A percentile compares a stretch with the other conserved stretches of the same genome.
Conservation (phyloP, 2,329 filamentous ascomycete species). For the Aspergillus udagawae region DNA sequence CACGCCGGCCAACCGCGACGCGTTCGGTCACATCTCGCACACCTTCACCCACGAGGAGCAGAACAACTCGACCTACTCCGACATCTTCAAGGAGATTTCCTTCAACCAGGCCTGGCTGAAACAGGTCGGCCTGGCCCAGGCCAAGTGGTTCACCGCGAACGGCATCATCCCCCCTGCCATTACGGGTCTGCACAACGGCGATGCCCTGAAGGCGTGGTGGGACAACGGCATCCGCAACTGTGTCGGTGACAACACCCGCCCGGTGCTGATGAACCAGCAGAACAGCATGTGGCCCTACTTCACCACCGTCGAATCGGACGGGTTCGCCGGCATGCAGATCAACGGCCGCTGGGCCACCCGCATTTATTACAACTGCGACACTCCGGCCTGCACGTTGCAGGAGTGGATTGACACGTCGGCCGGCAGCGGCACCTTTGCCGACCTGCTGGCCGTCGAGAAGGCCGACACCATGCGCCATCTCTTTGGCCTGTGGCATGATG, state of each 20-base stretch:
- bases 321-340: conserved; percentile 53
- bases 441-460: conserved; percentile 50
- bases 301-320: conserved; percentile 49
- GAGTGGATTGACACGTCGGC: conserved; percentile 60
- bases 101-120: conserved; percentile 60
- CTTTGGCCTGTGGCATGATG: conserved; percentile 53
- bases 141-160: conserved; percentile 47
- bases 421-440: conserved; percentile 51
- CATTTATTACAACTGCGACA: conserved; percentile 64
- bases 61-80: conserved; percentile 58
- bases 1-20: conserved; percentile 47
- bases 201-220: conserved; percentile 56
- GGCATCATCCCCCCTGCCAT: conserved; percentile 62
- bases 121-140: conserved; percentile 48
- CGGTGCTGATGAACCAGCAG: conserved; percentile 49
- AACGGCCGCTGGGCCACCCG: conserved; percentile 59
- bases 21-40: conserved; percentile 58
- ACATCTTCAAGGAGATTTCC: conserved; percentile 54
- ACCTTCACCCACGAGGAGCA: conserved; percentile 59
- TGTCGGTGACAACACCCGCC: conserved; percentile 62
- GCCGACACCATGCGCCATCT: conserved; percentile 54
- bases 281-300: conserved; percentile 55
- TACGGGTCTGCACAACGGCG: conserved; percentile 62
- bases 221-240: conserved; percentile 58
- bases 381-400: conserved; percentile 51